Percentiles rank a stretch among this genome's conserved stretches.
Conservation (phyloP, 192 early-diverging fungal species). For the Coemansia aciculifera region DNA sequence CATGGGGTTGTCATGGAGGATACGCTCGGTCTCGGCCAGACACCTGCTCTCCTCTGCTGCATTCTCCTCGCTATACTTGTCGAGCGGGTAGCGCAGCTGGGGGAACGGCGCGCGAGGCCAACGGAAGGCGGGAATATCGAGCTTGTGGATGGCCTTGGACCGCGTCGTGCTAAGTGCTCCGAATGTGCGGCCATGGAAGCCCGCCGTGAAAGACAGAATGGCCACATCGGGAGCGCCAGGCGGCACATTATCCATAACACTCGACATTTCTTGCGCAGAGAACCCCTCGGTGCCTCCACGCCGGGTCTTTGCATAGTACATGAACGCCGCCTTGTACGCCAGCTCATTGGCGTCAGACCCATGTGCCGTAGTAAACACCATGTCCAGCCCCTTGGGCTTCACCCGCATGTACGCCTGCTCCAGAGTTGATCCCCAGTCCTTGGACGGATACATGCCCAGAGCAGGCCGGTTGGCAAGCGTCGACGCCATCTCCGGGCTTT, state of each 20-base stretch:
- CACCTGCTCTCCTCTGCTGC: constrained; percentile 60
- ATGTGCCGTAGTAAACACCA: constrained; percentile 72
- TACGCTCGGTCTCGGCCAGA: constrained; percentile 54
- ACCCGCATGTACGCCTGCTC: constrained; percentile 68
- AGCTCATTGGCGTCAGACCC: constrained; percentile 76
- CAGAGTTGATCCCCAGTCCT: constrained; percentile 62
- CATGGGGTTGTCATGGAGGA: constrained; percentile 50
- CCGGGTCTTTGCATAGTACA: constrained; percentile 59
- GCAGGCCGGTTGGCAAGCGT: constrained; percentile 69
- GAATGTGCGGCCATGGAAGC: constrained; percentile 72
- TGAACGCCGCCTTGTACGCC: constrained; percentile 74
- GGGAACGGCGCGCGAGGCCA: constrained; percentile 70
- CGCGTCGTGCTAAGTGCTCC: constrained; percentile 67
- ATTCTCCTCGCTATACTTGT: constrained; percentile 61
- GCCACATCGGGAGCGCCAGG: constrained; percentile 68
- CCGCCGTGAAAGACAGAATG: constrained; percentile 64
- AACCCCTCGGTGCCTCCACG: constrained; percentile 42
- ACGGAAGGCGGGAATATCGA: constrained; percentile 73
- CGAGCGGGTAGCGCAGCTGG: constrained; percentile 64
- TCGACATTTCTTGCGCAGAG: constrained; percentile 45
- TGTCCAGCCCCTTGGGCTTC: constrained; percentile 63
- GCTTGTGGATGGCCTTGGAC: constrained; percentile 71
- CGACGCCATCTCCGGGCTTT: constrained; percentile 60
- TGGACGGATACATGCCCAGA: constrained; percentile 64
- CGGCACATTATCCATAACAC: constrained; percentile 65